Evolutionary conservation across 169 alveolate genomes (phyloP).

Genomic region (Plasmodium knowlesi): DNA sequence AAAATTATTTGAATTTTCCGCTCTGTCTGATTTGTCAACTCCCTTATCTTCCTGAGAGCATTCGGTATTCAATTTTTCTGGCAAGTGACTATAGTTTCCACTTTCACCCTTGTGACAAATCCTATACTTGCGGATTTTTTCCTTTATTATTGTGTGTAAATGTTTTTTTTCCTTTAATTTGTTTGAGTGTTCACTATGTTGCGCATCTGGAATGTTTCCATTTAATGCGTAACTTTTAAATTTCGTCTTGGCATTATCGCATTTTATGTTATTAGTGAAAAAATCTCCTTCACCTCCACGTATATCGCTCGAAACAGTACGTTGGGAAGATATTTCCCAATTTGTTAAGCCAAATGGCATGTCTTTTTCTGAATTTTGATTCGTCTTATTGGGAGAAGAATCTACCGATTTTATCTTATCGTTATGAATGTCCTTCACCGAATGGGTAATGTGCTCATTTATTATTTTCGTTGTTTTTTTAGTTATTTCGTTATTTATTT

Average conservation of each 20-base stretch:
- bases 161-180: conserved; percentile 1
- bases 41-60: not conserved
- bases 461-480: not conserved
- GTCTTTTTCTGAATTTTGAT: conserved; percentile 26
- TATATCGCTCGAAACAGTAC: not conserved
- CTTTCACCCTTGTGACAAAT: conserved; percentile 3
- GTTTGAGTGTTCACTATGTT: not conserved
- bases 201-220: not conserved
- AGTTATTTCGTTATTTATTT: conserved; percentile 13
- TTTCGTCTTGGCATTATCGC: conserved; percentile 1
- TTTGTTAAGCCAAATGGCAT: conserved; percentile 10
- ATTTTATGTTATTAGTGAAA: not conserved
- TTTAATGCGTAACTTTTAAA: conserved; percentile 1
- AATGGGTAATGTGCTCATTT: conserved; percentile 16
- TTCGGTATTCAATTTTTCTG: not conserved
- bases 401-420: conserved; percentile 18
- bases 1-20: not conserved
- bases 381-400: conserved; percentile 4
- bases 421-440: conserved; percentile 8
- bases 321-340: not conserved
- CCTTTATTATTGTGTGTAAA: not conserved
- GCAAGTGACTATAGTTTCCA: not conserved
- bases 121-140: not conserved
- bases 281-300: not conserved
- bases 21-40: not conserved